These are phyloP conservation scores for Hansenula lynferdii DNA, from an alignment of 1,139 yeast genomes.

Conservation along the genomic window DNA sequence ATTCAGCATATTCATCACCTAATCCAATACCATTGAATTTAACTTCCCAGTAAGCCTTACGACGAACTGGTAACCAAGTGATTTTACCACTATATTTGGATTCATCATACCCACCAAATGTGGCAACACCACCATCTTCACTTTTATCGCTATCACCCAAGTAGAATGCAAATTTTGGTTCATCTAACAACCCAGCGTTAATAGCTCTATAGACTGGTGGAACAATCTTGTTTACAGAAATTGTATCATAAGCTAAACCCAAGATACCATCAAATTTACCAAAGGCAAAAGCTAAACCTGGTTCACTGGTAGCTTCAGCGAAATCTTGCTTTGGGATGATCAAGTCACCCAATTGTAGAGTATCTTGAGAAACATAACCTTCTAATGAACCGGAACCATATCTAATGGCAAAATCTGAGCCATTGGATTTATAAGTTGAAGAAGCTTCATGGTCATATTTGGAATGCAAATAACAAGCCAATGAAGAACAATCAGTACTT, in stretches of 20 bases:
- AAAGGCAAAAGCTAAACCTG: slow-evolving; percentile 96
- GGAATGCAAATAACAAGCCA: slow-evolving; percentile 91
- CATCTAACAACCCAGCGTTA: slow-evolving; percentile 72
- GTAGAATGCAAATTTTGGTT: slow-evolving; percentile 82
- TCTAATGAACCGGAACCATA: slow-evolving; percentile 93
- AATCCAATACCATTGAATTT: slow-evolving; percentile 83
- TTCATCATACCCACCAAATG: slow-evolving; percentile 90
- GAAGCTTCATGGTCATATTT: slow-evolving; percentile 84
- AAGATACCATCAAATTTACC: slow-evolving; percentile 97
- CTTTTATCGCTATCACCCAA: slow-evolving; percentile 74
- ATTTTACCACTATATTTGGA: slow-evolving; percentile 72
- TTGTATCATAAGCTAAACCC: slow-evolving; percentile 90
- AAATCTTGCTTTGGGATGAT: slow-evolving; percentile 83
- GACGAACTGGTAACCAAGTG: slow-evolving; percentile 94
- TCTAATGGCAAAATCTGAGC: slow-evolving; percentile 75
- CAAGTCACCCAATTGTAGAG: slow-evolving; percentile 76
- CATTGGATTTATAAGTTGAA: slow-evolving; percentile 78
- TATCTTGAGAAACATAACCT: slow-evolving; percentile 87
- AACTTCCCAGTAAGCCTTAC: slow-evolving; percentile 99
- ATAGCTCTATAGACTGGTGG: slow-evolving; percentile 95
- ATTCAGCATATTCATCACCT: slow-evolving; percentile 86
- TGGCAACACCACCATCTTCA: slow-evolving; percentile 80
- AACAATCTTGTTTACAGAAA: slow-evolving; percentile 80
- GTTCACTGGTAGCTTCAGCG: slow-evolving; percentile 96
- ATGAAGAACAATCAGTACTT: slow-evolving; percentile 77